Evolutionary conservation across 2,329 filamentous ascomycete genomes (phyloP).

Genomic region (Trichoderma sp.): DNA sequence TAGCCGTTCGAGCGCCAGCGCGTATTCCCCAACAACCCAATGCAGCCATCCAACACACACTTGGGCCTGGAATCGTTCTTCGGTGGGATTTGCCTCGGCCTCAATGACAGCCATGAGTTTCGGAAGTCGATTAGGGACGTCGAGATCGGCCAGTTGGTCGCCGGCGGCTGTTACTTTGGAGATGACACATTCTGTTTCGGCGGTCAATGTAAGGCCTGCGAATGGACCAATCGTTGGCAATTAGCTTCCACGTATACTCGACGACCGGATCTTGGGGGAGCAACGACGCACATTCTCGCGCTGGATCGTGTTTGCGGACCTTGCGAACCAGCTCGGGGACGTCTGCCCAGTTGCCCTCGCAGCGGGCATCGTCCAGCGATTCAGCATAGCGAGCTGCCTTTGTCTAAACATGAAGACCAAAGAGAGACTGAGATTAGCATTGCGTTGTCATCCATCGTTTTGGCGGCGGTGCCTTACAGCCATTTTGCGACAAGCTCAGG

Average conservation of each 20-base stretch:
- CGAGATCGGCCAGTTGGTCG: conserved; percentile 51
- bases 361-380: conserved; percentile 83
- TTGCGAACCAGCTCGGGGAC: conserved; percentile 91
- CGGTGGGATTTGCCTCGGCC: conserved; percentile 54
- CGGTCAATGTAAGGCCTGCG: conserved; percentile 69
- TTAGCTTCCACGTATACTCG: conserved; percentile 20
- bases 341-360: conserved; percentile 83
- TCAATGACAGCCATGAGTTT: conserved; percentile 62
- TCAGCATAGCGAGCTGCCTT: conserved; percentile 84
- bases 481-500: conserved; percentile 43
- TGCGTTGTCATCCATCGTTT: neutral
- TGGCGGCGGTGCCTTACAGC: conserved; percentile 38
- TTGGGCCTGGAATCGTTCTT: conserved; percentile 75
- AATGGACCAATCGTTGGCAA: neutral
- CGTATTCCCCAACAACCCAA: conserved; percentile 74
- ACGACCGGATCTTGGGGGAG: conserved; percentile 27
- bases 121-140: conserved; percentile 51
- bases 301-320: conserved; percentile 88
- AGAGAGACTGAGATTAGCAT: conserved; percentile 32
- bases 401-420: conserved; percentile 45
- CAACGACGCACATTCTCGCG: conserved; percentile 72
- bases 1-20: conserved; percentile 61
- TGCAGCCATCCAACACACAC: conserved; percentile 86
- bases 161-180: conserved; percentile 54
- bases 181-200: conserved; percentile 69